Evolutionary conservation across 768 basidiomycete genomes (phyloP).

Genomic region (Lenzites betulinus): DNA sequence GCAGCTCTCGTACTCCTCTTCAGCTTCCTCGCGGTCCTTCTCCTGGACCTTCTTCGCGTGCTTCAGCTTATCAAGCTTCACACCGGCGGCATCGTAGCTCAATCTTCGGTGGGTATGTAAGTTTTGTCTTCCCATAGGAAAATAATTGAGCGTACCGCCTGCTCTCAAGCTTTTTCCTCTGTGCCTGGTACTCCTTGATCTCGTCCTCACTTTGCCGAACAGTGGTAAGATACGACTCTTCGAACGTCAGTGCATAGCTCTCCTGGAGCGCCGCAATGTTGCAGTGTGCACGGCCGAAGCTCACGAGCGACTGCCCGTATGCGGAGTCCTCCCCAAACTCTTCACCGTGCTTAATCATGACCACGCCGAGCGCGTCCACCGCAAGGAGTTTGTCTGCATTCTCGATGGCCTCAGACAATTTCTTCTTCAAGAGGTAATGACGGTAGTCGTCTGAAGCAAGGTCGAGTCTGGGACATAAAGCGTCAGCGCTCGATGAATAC

Average conservation of each 20-base stretch:
- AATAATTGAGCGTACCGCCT: conserved; percentile 54
- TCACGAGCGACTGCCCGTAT: conserved; percentile 70
- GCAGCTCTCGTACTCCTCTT: conserved; percentile 76
- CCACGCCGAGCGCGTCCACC: conserved; percentile 77
- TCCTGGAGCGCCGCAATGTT: conserved; percentile 86
- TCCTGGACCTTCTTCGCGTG: conserved; percentile 82
- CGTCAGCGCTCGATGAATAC: no score
- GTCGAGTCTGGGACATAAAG: conserved; percentile 53
- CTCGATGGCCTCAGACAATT: conserved; percentile 60
- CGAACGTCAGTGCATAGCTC: conserved; percentile 69
- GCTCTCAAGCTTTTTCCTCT: conserved; percentile 87
- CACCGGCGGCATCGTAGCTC: conserved; percentile 73
- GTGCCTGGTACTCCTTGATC: conserved; percentile 79
- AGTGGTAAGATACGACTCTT: conserved; percentile 71
- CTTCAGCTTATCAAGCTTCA: conserved; percentile 69
- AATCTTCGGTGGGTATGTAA: conserved; percentile 38
- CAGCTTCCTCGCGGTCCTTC: conserved; percentile 68
- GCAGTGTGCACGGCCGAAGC: conserved; percentile 82
- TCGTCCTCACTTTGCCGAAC: conserved; percentile 67
- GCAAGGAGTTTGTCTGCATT: conserved; percentile 72
- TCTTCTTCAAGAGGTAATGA: conserved; percentile 72
- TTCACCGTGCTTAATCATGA: conserved; percentile 86
- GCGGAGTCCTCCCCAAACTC: conserved; percentile 77
- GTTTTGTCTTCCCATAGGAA: no score
- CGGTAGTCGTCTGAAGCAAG: conserved; percentile 74